Evolutionary conservation across 1,284 basidiomycete species (phyloP), one percentile per base, ranked within the genome.

Genomic region (Cystodermella granulosa): DNA sequence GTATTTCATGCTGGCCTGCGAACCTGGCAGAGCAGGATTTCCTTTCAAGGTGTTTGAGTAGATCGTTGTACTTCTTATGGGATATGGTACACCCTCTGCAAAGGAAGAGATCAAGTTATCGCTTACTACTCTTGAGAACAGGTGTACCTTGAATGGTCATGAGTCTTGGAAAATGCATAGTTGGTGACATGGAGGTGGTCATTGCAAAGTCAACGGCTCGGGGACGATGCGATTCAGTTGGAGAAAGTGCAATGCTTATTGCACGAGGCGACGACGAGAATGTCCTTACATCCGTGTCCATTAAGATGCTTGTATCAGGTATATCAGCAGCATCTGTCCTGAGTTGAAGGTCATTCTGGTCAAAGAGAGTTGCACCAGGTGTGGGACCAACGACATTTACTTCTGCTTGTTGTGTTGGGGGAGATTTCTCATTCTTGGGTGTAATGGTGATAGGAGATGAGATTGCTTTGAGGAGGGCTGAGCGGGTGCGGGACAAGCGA

Each of bases 201-300:
- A n/a, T 46, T 53, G 14, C 43, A 42, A 21, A 40, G 15, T 24
- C 47, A 39, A 43, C 18, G n/a, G 48, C 46, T 6, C 49, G 43
- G 28, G 43, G 46, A 53, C 36, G 39, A 42, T n/a, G 5, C 54
- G 56, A 18, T 52, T n/a, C n/a, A n/a, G n/a, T n/a, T n/a, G n/a
- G n/a, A n/a, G n/a, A 49, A 7, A 72, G 54, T 4, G 54, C 43
- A 6, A 61, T 45, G n/a, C 55, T 62, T 15, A 48, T 58, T 3
- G 65, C 66, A 34, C 61, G 62, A 4, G 72, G 73, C 3, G 73
- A 74, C 4, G 69, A 71, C 2, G 66, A 63, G 47, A 72, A 66
- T 13, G 60, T 62, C 11, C 60, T 55, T 5, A 49, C 58, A 40
- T 67, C 68, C 11, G 58, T 54, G 6, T 51, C 49, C 3, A 53